These are phyloP conservation scores for Fusarium subtropicale DNA, from an alignment of 2,329 filamentous ascomycete species.

Conservation along the genomic window DNA sequence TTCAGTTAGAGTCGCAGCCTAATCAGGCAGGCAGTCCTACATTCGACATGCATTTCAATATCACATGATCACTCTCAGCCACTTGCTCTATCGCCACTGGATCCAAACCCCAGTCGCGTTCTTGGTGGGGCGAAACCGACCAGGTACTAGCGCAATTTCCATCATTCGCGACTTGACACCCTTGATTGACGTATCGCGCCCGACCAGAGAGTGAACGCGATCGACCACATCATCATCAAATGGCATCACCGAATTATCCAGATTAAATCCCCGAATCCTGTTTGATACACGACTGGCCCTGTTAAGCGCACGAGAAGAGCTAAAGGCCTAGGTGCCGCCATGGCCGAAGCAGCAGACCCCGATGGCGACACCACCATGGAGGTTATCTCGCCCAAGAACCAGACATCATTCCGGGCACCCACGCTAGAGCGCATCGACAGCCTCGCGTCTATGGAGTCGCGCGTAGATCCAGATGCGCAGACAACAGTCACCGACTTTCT, in stretches of 20 bases:
- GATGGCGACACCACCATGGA: conserved; percentile 43
- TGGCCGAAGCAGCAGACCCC: conserved; percentile 46
- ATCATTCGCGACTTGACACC: conserved; percentile 25
- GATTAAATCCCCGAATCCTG: neutral
- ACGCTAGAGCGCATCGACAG: conserved; percentile 52
- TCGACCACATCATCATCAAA: conserved; percentile 24
- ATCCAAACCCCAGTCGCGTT: conserved; percentile 1
- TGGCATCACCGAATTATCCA: conserved; percentile 32
- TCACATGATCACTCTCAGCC: conserved; percentile 29
- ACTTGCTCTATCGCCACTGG: neutral
- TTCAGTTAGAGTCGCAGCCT: neutral
- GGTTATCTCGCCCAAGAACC: conserved; percentile 47
- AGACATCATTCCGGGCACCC: conserved; percentile 44
- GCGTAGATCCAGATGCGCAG: conserved; percentile 73
- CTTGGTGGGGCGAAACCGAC: neutral
- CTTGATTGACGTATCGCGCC: conserved; percentile 10
- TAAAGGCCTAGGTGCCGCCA: conserved; percentile 23
- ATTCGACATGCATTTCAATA: neutral
- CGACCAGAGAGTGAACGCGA: conserved; percentile 18
- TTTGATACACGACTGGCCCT: neutral
- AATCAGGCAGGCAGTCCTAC: neutral
- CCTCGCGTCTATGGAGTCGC: conserved; percentile 58
- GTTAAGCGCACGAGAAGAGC: neutral
- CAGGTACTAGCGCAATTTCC: conserved; percentile 4
- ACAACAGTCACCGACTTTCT: conserved; percentile 77